These are phyloP conservation scores for Saccharomyces hybrid DNA, from an alignment of 1,139 yeast genomes.

Conservation along the genomic window DNA sequence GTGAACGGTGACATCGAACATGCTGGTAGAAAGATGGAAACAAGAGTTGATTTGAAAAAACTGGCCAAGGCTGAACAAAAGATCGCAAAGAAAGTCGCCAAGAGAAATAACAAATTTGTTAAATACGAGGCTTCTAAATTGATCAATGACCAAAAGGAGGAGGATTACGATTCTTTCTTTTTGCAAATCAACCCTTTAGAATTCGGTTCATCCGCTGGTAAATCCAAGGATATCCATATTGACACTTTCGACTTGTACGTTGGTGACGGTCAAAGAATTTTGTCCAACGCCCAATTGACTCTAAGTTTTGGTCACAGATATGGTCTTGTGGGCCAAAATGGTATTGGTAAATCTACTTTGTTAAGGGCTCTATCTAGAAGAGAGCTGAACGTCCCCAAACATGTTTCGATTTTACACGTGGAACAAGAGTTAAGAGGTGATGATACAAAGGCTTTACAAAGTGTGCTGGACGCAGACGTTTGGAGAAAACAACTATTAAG, in stretches of 20 bases:
- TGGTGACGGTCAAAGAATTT: constrained; percentile 89
- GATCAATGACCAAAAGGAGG: constrained; percentile 51
- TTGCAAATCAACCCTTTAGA: constrained; percentile 92
- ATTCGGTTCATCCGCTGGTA: constrained; percentile 83
- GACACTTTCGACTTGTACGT: constrained; percentile 91
- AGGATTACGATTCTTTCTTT: constrained; percentile 89
- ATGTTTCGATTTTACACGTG: constrained; percentile 89
- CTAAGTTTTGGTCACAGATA: constrained; percentile 89
- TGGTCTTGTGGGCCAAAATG: constrained; percentile 97
- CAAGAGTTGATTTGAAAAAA: constrained; percentile 91
- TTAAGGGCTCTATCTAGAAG: constrained; percentile 86
- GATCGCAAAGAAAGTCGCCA: constrained; percentile 93
- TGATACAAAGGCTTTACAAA: constrained; percentile 80
- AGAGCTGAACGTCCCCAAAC: constrained; percentile 89
- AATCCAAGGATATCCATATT: constrained; percentile 87
- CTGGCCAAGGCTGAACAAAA: constrained; percentile 94
- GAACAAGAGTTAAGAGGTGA: constrained; percentile 97
- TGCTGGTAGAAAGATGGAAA: constrained; percentile 84
- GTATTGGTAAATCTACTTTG: constrained; percentile 97
- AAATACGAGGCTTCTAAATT: constrained; percentile 87
- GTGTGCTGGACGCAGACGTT: constrained; percentile 96
- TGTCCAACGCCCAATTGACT: constrained; percentile 80
- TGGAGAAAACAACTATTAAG: constrained; percentile 86
- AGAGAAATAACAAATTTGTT: constrained; percentile 81
- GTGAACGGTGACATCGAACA: constrained; percentile 82